These are phyloP conservation scores for Magnaporthiopsis rhizophila DNA, from an alignment of 2,329 filamentous ascomycete species.

Conservation along the genomic window DNA sequence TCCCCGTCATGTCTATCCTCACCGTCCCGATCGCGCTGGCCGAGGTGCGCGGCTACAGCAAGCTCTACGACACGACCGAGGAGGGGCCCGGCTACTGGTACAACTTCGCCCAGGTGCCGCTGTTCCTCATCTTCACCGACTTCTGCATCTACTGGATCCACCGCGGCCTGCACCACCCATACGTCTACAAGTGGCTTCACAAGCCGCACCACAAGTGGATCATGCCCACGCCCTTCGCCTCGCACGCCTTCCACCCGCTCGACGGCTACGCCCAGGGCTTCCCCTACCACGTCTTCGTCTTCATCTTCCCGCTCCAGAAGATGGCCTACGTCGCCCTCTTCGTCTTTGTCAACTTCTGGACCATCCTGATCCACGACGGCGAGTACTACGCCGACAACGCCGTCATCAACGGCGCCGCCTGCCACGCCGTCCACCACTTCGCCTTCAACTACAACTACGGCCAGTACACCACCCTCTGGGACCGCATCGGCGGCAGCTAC, in stretches of 20 bases:
- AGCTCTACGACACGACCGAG: constrained; percentile 73
- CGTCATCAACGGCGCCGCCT: constrained; percentile 90
- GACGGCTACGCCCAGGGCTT: constrained; percentile 85
- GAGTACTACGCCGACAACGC: constrained; percentile 88
- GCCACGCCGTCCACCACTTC: constrained; percentile 85
- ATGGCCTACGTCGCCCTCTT: constrained; percentile 80
- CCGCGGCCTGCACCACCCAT: constrained; percentile 72
- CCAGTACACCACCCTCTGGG: constrained; percentile 89
- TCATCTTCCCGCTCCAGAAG: constrained; percentile 89
- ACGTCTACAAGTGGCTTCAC: constrained; percentile 80
- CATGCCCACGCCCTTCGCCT: constrained; percentile 90
- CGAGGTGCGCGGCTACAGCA: constrained; percentile 78
- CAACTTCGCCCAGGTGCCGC: constrained; percentile 74
- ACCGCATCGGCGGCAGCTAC: constrained; percentile 81
- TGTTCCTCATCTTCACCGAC: constrained; percentile 86
- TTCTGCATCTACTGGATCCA: constrained; percentile 89
- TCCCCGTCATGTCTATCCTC: constrained; percentile 76
- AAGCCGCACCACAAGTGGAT: constrained; percentile 99
- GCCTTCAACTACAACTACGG: constrained; percentile 91
- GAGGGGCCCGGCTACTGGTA: constrained; percentile 74
- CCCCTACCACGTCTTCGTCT: constrained; percentile 89
- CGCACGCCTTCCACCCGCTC: constrained; percentile 88
- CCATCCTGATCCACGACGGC: constrained; percentile 90
- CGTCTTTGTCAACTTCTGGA: constrained; percentile 92
- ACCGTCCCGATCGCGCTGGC: constrained; percentile 74